phyloP scores from a whole-genome alignment of 2,329 filamentous ascomycete genomes.

The Akanthomyces lecanii region DNA sequence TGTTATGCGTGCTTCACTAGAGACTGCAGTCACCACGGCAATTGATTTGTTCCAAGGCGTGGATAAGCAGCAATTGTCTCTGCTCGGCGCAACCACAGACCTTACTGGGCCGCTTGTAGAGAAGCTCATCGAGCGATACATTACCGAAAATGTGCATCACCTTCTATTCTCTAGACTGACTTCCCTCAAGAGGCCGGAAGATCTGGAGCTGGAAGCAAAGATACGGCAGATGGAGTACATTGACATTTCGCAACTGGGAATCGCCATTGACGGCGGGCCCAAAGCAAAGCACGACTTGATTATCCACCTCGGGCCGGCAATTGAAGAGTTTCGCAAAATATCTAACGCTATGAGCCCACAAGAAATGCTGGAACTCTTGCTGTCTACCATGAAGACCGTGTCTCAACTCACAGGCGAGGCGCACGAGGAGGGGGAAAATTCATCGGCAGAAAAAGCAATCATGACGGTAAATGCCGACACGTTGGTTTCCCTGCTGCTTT shows the following conservation, averaged over 20 bases:
- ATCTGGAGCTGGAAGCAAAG: constrained; percentile 81
- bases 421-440: constrained; percentile 30
- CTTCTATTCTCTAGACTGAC: constrained; percentile 81
- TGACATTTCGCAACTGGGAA: constrained; percentile 91
- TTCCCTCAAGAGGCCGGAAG: constrained; percentile 72
- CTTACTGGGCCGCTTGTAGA: constrained; percentile 90
- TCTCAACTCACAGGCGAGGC: constrained; percentile 58
- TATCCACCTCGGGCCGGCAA: constrained; percentile 68
- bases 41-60: constrained; percentile 96
- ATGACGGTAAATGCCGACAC: constrained; percentile 78
- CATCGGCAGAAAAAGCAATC: constrained; percentile 48
- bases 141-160: constrained; percentile 88
- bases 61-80: constrained; percentile 89
- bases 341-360: constrained; percentile 72
- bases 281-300: constrained; percentile 78
- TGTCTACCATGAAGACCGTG: constrained; percentile 78
- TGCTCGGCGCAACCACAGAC: constrained; percentile 88
- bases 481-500: constrained; percentile 81
- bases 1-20: constrained; percentile 79
- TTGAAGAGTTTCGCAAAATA: constrained; percentile 88
- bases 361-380: constrained; percentile 78
- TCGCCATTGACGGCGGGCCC: constrained; percentile 74
- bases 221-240: constrained; percentile 91
- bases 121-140: constrained; percentile 88
- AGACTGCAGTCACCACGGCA: constrained; percentile 86